A percentile compares a stretch with the other conserved stretches of the same genome.
Evolutionary conservation across 768 basidiomycete species (phyloP).

Genomic region (Russula griseocarnosa): DNA sequence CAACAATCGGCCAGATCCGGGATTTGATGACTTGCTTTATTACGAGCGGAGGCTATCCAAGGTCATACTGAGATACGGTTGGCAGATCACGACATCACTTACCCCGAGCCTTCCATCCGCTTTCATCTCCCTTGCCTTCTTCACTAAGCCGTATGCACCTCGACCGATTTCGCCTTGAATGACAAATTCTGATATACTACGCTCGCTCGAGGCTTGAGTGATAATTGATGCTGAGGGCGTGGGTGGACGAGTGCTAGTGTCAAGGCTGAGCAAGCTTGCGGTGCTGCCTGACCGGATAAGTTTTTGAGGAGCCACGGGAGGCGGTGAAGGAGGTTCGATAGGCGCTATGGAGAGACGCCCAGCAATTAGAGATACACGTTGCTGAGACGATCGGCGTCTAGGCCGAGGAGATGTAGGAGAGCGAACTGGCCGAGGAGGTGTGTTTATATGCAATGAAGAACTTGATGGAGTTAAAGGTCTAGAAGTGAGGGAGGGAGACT

Average conservation of each 20-base stretch:
- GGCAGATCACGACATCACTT: constrained; percentile 36
- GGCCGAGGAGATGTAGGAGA: constrained; percentile 58
- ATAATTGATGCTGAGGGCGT: constrained; percentile 48
- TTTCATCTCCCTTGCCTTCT: constrained; percentile 76
- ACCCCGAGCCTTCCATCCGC: constrained; percentile 80
- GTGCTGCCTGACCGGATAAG: constrained; percentile 62
- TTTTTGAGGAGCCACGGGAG: constrained; percentile 56
- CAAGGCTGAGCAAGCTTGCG: constrained; percentile 58
- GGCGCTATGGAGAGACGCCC: constrained; percentile 76
- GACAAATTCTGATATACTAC: constrained; percentile 80
- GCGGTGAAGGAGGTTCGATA: constrained; percentile 66
- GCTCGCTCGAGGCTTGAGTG: constrained; percentile 47
- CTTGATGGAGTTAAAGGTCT: constrained; percentile 31
- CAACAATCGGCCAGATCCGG: constrained; percentile 98
- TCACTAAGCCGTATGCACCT: constrained; percentile 94
- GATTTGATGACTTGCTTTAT: constrained; percentile 99
- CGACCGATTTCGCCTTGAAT: constrained; percentile 87
- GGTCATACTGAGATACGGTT: constrained; percentile 28
- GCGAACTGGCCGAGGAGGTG: constrained; percentile 38
- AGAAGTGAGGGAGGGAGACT: constrained; percentile 30
- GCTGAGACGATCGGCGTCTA: constrained; percentile 75
- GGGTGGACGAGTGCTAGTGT: constrained; percentile 58
- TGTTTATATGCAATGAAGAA: constrained; percentile 32
- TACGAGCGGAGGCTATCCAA: constrained; percentile 72
- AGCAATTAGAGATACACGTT: constrained; percentile 78